Evolutionary conservation across 2,329 filamentous ascomycete genomes (phyloP).

Genomic region (Trichoderma atrobrunneum): DNA sequence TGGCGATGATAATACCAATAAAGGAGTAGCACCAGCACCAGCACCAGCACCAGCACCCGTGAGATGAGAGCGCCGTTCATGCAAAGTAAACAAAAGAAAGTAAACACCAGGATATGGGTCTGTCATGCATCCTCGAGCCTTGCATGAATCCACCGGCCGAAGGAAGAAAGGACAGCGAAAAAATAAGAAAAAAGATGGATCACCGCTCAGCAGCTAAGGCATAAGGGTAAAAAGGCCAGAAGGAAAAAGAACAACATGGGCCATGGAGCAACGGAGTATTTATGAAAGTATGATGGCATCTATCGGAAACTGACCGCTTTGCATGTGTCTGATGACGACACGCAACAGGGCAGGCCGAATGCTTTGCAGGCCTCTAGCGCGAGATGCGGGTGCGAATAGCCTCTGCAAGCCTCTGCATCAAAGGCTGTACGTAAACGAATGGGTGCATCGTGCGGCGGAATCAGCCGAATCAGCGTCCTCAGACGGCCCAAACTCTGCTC

Average conservation of each 20-base stretch:
- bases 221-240: background rate
- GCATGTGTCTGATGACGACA: conserved; percentile 16
- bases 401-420: conserved; percentile 10
- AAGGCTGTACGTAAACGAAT: background rate
- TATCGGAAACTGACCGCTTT: conserved; percentile 16
- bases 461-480: conserved; percentile 11
- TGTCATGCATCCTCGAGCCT: background rate
- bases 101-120: conserved; percentile 10
- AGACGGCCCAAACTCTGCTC: background rate
- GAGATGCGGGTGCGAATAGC: conserved; percentile 10
- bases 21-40: background rate
- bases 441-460: conserved; percentile 7
- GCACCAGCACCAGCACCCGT: background rate
- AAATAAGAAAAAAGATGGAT: background rate
- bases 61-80: background rate
- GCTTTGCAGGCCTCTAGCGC: conserved; percentile 14
- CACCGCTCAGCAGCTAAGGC: background rate
- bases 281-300: background rate
- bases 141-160: conserved; percentile 4
- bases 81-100: conserved; percentile 11
- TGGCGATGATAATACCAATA: background rate
- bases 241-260: background rate
- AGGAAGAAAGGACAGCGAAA: background rate
- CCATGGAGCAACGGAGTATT: conserved; percentile 2
- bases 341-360: background rate